phyloP scores from a whole-genome alignment of 352 stramenopile genomes.

The Halophytophthora polymorphica region DNA sequence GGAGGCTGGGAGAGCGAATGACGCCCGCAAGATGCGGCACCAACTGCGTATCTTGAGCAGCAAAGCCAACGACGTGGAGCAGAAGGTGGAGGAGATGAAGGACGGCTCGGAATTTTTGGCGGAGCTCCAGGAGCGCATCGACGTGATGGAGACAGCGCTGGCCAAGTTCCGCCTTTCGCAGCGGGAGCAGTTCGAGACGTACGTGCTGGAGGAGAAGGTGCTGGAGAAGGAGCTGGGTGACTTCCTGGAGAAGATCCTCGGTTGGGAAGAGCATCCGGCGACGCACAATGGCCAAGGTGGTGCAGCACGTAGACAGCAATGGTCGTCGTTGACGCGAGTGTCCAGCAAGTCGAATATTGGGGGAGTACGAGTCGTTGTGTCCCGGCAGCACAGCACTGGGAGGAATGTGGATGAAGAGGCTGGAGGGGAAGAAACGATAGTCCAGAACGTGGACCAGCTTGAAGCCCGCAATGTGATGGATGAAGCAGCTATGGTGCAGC shows the following conservation, averaged over 20 bases:
- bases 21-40: slow-evolving; percentile 31
- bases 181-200: slow-evolving; percentile 38
- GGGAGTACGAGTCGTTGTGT: not conserved
- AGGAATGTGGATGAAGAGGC: slow-evolving; percentile 2
- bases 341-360: slow-evolving; percentile 6
- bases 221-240: slow-evolving; percentile 46
- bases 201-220: slow-evolving; percentile 53
- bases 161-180: slow-evolving; percentile 34
- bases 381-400: not conserved
- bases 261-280: slow-evolving; percentile 26
- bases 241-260: slow-evolving; percentile 42
- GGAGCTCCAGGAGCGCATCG: slow-evolving; percentile 52
- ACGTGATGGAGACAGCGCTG: slow-evolving; percentile 45
- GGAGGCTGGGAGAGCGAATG: slow-evolving; percentile 19
- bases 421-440: not conserved
- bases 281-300: slow-evolving; percentile 8
- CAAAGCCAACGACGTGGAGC: slow-evolving; percentile 26
- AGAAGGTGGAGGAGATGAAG: slow-evolving; percentile 46
- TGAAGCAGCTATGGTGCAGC: slow-evolving; percentile 38
- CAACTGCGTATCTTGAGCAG: slow-evolving; percentile 29
- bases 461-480: slow-evolving; percentile 5
- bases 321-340: slow-evolving; percentile 1
- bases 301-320: slow-evolving; percentile 5
- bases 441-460: slow-evolving; percentile 7
- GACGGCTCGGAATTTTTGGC: slow-evolving; percentile 42